Evolutionary conservation across 2,329 filamentous ascomycete genomes (phyloP).

Genomic region (Emericellopsis cladophorae): DNA sequence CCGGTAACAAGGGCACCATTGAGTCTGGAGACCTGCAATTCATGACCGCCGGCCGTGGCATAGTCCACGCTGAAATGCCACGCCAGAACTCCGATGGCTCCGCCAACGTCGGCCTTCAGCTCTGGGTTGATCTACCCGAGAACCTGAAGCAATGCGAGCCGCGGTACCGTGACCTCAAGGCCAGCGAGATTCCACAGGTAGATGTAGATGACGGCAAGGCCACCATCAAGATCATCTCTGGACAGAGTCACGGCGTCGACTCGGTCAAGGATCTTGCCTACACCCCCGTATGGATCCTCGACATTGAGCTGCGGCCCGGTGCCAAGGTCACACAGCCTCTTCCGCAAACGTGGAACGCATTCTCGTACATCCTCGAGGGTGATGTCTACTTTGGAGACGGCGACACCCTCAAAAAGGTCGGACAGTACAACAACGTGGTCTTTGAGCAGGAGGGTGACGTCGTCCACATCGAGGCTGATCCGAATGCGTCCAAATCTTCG

Average conservation of each 20-base stretch:
- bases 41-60: constrained; percentile 88
- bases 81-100: constrained; percentile 62
- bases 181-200: constrained; percentile 66
- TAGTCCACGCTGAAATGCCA: constrained; percentile 95
- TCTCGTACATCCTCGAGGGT: constrained; percentile 75
- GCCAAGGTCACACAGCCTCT: constrained; percentile 64
- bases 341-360: constrained; percentile 77
- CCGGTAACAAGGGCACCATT: constrained; percentile 74
- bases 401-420: constrained; percentile 34
- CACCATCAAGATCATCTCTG: constrained; percentile 80
- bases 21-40: constrained; percentile 86
- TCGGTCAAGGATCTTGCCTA: constrained; percentile 85
- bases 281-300: constrained; percentile 93
- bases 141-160: constrained; percentile 81
- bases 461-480: constrained; percentile 57
- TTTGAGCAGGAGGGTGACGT: constrained; percentile 71
- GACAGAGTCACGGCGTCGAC: constrained; percentile 72
- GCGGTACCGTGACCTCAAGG: constrained; percentile 75
- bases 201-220: constrained; percentile 61
- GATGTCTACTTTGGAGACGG: constrained; percentile 48
- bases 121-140: constrained; percentile 87
- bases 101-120: constrained; percentile 76
- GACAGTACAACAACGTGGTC: constrained; percentile 76
- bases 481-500: constrained; percentile 44
- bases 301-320: constrained; percentile 69